phyloP scores from a whole-genome alignment of 2,329 filamentous ascomycete genomes.

The Penicillium sp. region DNA sequence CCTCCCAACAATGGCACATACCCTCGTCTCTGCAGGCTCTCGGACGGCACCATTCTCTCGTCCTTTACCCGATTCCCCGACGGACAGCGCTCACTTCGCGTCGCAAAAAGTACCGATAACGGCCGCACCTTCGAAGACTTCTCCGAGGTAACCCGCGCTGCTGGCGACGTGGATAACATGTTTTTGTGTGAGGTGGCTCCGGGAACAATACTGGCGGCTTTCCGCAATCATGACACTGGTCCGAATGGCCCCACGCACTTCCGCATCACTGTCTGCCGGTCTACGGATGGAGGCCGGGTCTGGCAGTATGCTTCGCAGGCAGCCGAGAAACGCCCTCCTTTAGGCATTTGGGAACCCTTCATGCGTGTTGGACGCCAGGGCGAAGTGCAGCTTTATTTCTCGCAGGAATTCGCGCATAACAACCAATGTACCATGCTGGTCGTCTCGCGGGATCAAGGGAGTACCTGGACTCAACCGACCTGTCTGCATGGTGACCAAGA shows the following conservation, averaged over 20 bases:
- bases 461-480: constrained; percentile 44
- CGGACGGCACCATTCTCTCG: constrained; percentile 47
- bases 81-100: constrained; percentile 38
- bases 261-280: constrained; percentile 52
- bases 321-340: constrained; percentile 37
- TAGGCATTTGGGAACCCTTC: constrained; percentile 52
- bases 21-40: constrained; percentile 46
- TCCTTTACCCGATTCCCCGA: constrained; percentile 45
- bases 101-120: constrained; percentile 47
- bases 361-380: constrained; percentile 41
- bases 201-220: constrained; percentile 44
- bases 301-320: constrained; percentile 49
- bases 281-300: constrained; percentile 42
- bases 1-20: constrained; percentile 45
- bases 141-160: constrained; percentile 45
- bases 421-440: constrained; percentile 53
- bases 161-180: constrained; percentile 49
- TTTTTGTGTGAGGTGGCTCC: constrained; percentile 45
- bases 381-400: constrained; percentile 48
- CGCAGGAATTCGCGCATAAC: constrained; percentile 46
- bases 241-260: constrained; percentile 41
- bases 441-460: constrained; percentile 43
- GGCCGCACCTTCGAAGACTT: constrained; percentile 42
- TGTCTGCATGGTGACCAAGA: constrained; percentile 44
- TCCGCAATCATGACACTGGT: constrained; percentile 48